Evolutionary conservation across 257 asterid species (phyloP), one percentile per base, ranked within the genome.

Genomic region (Gentiana straminea): DNA sequence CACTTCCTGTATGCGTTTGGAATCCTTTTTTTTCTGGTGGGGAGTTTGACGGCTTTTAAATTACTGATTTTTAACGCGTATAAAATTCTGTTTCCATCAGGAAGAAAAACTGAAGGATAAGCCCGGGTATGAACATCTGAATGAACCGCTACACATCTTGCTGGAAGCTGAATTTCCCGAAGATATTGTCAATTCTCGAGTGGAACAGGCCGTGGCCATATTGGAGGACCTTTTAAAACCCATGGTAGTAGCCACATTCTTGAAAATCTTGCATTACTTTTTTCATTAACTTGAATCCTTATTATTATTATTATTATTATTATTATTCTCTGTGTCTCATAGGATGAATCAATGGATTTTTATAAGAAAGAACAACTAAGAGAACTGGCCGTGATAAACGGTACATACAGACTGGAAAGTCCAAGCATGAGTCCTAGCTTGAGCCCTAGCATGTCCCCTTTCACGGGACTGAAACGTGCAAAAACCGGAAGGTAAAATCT

Each of bases 391-490:
- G 37, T 86, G 77, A 65, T 86, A 32, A 86, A 86, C 46, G 92
- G 95, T 7, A 86, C 86, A 12, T 65, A 80, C 33, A 63, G 92
- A 78, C 92, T 82, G 57, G 89, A 82, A 66, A 82, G 89, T 74
- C 92, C 89, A 0, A 80, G 83, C 72, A 78, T 80, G 95, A 85
- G 88, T 55, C 90, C 88, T 0, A 76, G 94, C 65, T 80, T 83
- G 87, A 83, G 93, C 79, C 88, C 88, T 7, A 67, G 88, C 75
- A 84, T 84, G 95, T 82, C 93, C 39, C 95, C 93, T 9, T 86
- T 84, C 58, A 65, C 79, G 1, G 83, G 77, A 33, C 74, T 82
- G 86, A 86, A 86, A 76, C 74, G 95, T 58, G 89, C 92, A 43
- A 86, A 86, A 73, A 82, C 89, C 0, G 95, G 83, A 55, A 69